phyloP scores from a whole-genome alignment of 2,329 filamentous ascomycete species.

The Balansia obtecta region DNA sequence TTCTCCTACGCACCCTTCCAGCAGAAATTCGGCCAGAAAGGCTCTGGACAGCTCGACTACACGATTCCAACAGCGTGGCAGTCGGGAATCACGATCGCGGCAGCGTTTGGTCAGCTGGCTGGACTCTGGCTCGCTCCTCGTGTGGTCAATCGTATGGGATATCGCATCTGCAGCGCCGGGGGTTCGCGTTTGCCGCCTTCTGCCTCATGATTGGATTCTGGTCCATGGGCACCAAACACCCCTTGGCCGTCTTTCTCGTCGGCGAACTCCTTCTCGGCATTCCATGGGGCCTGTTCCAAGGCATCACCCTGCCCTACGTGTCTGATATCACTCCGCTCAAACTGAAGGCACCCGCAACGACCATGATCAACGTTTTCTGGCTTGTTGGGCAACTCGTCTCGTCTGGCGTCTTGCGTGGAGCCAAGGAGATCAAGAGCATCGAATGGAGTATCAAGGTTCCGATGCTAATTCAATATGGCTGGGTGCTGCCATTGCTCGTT shows the following conservation, averaged over 20 bases:
- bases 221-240: background rate
- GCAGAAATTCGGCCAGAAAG: conserved; percentile 2
- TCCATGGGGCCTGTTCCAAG: conserved; percentile 1
- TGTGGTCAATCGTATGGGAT: conserved; percentile 7
- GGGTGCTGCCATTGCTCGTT: background rate
- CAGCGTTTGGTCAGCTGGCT: conserved; percentile 8
- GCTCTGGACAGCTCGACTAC: background rate
- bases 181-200: conserved; percentile 24
- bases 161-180: conserved; percentile 14
- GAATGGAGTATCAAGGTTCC: background rate
- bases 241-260: conserved; percentile 1
- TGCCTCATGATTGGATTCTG: conserved; percentile 14
- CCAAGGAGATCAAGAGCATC: background rate
- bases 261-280: background rate
- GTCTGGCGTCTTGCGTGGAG: background rate
- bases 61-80: conserved; percentile 7
- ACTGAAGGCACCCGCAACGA: background rate
- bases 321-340: background rate
- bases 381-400: background rate
- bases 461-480: background rate
- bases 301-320: conserved; percentile 1
- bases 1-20: conserved; percentile 8
- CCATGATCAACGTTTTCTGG: conserved; percentile 2
- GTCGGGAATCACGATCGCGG: conserved; percentile 7
- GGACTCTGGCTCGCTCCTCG: conserved; percentile 9